phyloP scores from a whole-genome alignment of 169 alveolate genomes.

The Neospora caninum region DNA sequence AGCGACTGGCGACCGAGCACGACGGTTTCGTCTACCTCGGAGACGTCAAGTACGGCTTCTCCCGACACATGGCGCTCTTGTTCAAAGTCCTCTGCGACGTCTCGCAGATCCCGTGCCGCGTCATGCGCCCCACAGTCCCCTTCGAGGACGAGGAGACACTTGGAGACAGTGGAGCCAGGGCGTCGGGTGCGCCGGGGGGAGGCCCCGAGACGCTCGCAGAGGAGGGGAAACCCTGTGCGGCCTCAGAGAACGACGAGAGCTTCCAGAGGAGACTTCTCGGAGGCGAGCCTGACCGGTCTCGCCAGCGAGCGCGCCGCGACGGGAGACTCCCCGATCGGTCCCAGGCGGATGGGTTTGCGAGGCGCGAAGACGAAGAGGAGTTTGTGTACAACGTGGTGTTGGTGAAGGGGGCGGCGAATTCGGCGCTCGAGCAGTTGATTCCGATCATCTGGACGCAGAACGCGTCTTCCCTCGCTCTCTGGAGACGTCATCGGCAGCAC shows the following conservation, averaged over 20 bases:
- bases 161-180: not conserved
- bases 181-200: not conserved
- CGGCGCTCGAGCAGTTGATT: constrained; percentile 19
- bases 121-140: not conserved
- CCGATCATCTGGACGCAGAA: not conserved
- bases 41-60: constrained; percentile 7
- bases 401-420: not conserved
- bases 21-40: constrained; percentile 57
- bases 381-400: constrained; percentile 16
- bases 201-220: too few species aligned
- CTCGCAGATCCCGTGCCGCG: not conserved
- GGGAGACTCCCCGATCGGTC: not conserved
- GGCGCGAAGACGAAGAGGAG: constrained; percentile 24
- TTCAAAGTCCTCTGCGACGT: constrained; percentile 47
- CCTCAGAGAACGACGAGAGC: too few species aligned
- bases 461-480: not conserved
- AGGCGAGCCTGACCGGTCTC: not conserved
- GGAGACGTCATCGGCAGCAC: not conserved
- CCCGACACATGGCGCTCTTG: constrained; percentile 57
- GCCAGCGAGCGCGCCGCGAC: not conserved
- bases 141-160: not conserved
- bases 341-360: not conserved
- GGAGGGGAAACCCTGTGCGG: too few species aligned
- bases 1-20: not conserved
- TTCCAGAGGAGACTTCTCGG: too few species aligned